phyloP scores from a whole-genome alignment of 805 yeast species.

The Cyberlindnera saturnus region DNA sequence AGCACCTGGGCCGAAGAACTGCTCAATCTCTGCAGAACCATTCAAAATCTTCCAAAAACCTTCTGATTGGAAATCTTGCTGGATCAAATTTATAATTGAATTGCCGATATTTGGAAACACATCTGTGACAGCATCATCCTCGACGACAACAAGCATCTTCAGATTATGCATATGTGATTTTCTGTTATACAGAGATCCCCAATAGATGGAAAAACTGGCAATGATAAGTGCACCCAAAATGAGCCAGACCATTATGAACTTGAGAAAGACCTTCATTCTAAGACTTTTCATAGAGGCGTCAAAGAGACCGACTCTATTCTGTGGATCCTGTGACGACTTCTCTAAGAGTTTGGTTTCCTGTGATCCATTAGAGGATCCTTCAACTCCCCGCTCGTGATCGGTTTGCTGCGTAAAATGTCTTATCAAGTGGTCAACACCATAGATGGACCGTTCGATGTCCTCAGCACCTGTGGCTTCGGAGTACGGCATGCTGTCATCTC shows the following conservation, averaged over 20 bases:
- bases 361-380: too few species aligned
- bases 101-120: slow-evolving; percentile 19
- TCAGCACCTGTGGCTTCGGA: too few species aligned
- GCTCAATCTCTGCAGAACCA: slow-evolving; percentile 20
- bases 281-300: background rate
- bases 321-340: background rate
- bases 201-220: slow-evolving; percentile 4
- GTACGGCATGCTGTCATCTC: too few species aligned
- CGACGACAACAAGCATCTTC: slow-evolving; percentile 27
- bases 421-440: too few species aligned
- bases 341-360: too few species aligned
- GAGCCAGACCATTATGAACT: background rate
- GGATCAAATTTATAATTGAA: slow-evolving; percentile 15
- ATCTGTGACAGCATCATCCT: slow-evolving; percentile 24
- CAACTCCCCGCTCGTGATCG: too few species aligned
- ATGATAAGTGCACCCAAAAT: background rate
- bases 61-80: slow-evolving; percentile 17
- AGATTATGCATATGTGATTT: slow-evolving; percentile 19
- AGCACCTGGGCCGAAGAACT: slow-evolving; percentile 14
- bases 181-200: slow-evolving; percentile 32
- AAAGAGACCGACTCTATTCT: background rate
- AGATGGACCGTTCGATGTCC: too few species aligned
- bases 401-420: background rate
- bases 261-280: background rate
- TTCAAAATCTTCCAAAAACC: slow-evolving; percentile 34